Conservation (phyloP, 2,329 filamentous ascomycete species). For the Fusarium secorum region DNA sequence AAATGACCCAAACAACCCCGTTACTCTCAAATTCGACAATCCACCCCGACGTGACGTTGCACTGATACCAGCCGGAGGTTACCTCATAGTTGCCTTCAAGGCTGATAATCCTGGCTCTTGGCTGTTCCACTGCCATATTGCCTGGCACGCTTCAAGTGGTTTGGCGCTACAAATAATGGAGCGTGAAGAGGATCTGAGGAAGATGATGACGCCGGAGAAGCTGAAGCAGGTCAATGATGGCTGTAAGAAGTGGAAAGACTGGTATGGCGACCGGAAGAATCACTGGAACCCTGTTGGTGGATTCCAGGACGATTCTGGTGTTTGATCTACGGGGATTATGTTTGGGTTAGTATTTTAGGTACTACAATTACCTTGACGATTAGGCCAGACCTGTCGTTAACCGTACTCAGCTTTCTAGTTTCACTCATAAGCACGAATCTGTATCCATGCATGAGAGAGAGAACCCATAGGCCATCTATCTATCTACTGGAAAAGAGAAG, state of each 20-base stretch:
- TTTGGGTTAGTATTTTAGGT: too few species aligned
- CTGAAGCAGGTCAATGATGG: constrained; percentile 4
- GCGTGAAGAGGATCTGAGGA: constrained; percentile 13
- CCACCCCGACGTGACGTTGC: constrained; percentile 18
- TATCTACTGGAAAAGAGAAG: background rate
- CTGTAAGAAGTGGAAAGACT: constrained; percentile 18
- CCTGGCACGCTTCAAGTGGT: constrained; percentile 24
- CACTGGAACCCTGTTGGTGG: background rate
- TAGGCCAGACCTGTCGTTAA: background rate
- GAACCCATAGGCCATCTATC: background rate
- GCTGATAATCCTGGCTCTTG: constrained; percentile 20
- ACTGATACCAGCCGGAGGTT: constrained; percentile 9
- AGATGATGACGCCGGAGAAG: constrained; percentile 1
- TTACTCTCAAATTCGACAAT: constrained; percentile 13
- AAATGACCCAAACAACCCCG: background rate
- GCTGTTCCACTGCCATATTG: constrained; percentile 23
- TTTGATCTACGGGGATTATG: background rate
- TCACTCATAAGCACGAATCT: background rate
- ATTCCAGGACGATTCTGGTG: constrained; percentile 5
- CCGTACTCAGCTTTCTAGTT: background rate
- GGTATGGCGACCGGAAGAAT: constrained; percentile 8
- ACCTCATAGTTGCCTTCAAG: constrained; percentile 14
- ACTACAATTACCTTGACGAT: background rate
- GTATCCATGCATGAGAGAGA: background rate
- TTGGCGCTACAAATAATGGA: constrained; percentile 20